These are phyloP conservation scores for Papiliotrema nemorosa DNA, from an alignment of 1,284 basidiomycete species.

Conservation along the genomic window DNA sequence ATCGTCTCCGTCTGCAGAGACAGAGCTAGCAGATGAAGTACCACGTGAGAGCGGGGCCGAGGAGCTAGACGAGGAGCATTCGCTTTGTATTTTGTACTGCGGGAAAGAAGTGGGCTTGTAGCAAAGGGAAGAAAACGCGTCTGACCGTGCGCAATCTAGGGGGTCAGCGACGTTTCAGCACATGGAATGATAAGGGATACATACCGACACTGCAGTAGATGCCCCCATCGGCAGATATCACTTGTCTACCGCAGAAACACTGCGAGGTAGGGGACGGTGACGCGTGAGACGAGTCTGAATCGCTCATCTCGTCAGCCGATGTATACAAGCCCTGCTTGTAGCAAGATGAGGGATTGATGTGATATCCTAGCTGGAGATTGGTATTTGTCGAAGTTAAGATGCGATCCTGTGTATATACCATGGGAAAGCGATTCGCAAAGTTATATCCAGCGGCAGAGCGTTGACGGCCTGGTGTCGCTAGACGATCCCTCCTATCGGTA, in stretches of 20 bases:
- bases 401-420: not conserved
- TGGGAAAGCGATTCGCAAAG: too few relatives aligned
- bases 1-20: constrained; percentile 14
- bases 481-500: too few relatives aligned
- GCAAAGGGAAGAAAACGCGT: constrained; percentile 46
- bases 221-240: constrained; percentile 28
- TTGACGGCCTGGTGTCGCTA: too few relatives aligned
- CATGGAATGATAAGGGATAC: constrained; percentile 9
- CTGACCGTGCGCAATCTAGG: constrained; percentile 43
- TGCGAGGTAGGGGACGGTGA: not conserved
- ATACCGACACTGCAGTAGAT: constrained; percentile 46
- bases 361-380: not conserved
- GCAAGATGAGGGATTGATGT: too few relatives aligned
- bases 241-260: constrained; percentile 39
- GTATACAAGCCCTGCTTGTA: too few relatives aligned
- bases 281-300: constrained; percentile 17
- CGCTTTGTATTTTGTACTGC: constrained; percentile 16
- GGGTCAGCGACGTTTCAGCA: not conserved
- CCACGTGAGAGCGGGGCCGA: constrained; percentile 16
- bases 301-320: constrained; percentile 18
- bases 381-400: not conserved
- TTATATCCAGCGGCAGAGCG: too few relatives aligned
- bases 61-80: not conserved
- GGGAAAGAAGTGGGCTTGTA: constrained; percentile 26
- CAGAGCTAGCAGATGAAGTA: constrained; percentile 16